phyloP scores from a whole-genome alignment of 257 asterid species.

The Solanum megistacrolobum region DNA sequence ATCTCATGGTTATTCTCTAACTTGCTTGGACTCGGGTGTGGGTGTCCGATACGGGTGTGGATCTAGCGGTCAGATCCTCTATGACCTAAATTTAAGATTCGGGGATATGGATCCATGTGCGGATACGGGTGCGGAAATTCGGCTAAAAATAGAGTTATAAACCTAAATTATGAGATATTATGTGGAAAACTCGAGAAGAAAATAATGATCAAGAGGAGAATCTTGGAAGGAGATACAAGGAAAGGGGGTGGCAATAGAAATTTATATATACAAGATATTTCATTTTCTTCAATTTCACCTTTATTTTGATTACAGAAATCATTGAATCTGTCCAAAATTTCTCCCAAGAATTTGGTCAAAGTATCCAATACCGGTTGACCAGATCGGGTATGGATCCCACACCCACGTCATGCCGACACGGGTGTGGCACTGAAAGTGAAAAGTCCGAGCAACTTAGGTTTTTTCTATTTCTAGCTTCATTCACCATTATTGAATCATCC shows the following conservation, averaged over 20 bases:
- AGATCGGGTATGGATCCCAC: not conserved
- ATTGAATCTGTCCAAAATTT: not conserved
- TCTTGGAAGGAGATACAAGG: not conserved
- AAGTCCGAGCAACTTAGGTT: not conserved
- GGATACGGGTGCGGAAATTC: not conserved
- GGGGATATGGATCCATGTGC: not conserved
- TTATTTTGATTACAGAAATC: not conserved
- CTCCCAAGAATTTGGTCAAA: not conserved
- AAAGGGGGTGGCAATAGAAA: not conserved
- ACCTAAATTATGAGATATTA: not conserved
- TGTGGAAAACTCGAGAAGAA: not conserved
- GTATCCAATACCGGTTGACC: not conserved
- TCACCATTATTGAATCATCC: constrained; percentile 9
- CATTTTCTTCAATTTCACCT: not conserved
- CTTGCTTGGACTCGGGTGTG: not conserved
- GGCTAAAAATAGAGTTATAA: not conserved
- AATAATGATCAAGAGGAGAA: not conserved
- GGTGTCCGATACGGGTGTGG: not conserved
- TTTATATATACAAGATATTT: not conserved
- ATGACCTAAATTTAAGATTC: no score
- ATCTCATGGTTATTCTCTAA: not conserved
- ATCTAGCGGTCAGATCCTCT: not conserved
- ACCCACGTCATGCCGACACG: not conserved
- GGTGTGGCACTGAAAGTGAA: not conserved
- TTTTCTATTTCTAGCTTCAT: constrained; percentile 3